These are phyloP conservation scores for Dioscorea alata DNA, from an alignment of 106 monocot genomes.

Conservation along the genomic window DNA sequence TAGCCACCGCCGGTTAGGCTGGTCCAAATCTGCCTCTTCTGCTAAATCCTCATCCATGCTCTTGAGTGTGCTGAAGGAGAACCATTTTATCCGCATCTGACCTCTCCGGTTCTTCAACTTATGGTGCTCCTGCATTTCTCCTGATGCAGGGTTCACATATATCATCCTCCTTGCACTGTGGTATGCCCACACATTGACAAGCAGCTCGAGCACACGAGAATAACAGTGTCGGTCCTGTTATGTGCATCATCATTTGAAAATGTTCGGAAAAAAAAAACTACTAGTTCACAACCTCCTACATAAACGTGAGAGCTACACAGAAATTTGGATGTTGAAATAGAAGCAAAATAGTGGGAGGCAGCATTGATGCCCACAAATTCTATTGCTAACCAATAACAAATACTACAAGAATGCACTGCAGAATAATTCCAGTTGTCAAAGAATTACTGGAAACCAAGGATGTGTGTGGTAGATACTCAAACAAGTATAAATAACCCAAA, in stretches of 20 bases:
- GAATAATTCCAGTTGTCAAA: too few species aligned
- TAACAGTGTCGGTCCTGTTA: constrained; percentile 88
- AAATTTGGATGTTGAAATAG: too few species aligned
- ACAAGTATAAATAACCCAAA: too few species aligned
- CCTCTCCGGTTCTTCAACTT: constrained; percentile 48
- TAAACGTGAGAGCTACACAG: too few species aligned
- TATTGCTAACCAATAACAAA: too few species aligned
- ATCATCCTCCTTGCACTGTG: constrained; percentile 88
- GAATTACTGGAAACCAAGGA: too few species aligned
- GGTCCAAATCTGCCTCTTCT: constrained; percentile 69
- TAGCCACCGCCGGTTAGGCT: constrained; percentile 42
- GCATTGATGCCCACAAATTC: too few species aligned
- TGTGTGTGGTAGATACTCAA: too few species aligned
- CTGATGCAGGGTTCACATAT: constrained; percentile 68
- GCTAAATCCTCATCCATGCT: constrained; percentile 96
- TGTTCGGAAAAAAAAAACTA: too few species aligned
- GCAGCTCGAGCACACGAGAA: constrained; percentile 77
- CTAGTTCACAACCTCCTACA: too few species aligned
- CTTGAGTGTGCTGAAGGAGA: constrained; percentile 66
- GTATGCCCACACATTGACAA: constrained; percentile 95
- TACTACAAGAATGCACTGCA: too few species aligned
- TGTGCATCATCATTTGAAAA: not conserved
- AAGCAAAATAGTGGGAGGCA: too few species aligned
- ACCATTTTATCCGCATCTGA: constrained; percentile 84
- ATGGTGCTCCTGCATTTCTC: constrained; percentile 86